Evolutionary conservation across 169 alveolate species (phyloP).

Genomic region (Toxoplasma gondii): DNA sequence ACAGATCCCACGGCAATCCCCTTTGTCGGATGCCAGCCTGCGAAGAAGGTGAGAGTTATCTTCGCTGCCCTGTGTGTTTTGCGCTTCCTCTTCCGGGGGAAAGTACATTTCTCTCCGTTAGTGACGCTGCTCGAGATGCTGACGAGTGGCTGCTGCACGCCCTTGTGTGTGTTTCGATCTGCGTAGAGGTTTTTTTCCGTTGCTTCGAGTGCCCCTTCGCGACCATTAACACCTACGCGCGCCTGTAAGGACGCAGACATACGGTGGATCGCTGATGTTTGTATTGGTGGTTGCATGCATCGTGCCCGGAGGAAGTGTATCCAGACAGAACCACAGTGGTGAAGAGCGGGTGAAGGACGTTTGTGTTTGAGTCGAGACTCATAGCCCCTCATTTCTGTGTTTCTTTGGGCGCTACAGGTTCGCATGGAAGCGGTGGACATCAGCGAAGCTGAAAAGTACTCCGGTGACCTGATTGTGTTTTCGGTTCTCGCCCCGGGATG

Average conservation of each 20-base stretch:
- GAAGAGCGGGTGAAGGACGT: too few species aligned
- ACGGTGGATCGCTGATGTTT: too few species aligned
- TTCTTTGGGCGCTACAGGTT: not conserved
- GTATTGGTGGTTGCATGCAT: too few species aligned
- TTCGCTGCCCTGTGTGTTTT: not conserved
- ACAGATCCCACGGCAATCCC: constrained; percentile 64
- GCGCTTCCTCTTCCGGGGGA: not conserved
- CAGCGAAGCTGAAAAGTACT: not conserved
- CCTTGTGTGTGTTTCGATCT: too few species aligned
- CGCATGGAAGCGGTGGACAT: not conserved
- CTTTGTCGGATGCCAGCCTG: constrained; percentile 26
- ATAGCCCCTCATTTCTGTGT: too few species aligned
- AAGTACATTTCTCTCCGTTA: not conserved
- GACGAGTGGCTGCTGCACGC: not conserved
- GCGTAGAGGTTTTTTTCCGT: too few species aligned
- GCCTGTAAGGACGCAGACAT: too few species aligned
- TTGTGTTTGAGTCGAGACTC: too few species aligned
- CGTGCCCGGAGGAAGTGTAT: too few species aligned
- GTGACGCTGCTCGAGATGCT: not conserved
- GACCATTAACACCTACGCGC: too few species aligned
- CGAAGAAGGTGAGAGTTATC: constrained; percentile 25
- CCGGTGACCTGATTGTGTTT: constrained; percentile 6
- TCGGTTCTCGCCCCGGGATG: constrained; percentile 20
- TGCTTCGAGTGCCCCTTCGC: too few species aligned
- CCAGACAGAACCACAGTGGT: too few species aligned